These are phyloP conservation scores for Colletotrichum zoysiae DNA, from an alignment of 2,329 filamentous ascomycete species.

Conservation along the genomic window DNA sequence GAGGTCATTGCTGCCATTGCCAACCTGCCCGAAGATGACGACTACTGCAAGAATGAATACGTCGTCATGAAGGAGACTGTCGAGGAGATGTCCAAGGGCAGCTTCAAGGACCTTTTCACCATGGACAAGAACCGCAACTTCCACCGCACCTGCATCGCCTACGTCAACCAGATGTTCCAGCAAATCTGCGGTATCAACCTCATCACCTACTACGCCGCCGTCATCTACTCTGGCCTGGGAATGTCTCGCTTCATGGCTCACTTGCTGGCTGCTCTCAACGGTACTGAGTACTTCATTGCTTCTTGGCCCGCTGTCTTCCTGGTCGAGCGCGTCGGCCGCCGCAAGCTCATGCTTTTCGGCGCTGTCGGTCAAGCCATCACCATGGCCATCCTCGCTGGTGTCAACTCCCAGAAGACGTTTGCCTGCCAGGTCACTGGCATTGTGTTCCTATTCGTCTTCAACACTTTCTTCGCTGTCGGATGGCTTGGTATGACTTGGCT, in stretches of 20 bases:
- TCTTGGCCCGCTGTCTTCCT: slow-evolving; percentile 72
- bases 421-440: slow-evolving; percentile 49
- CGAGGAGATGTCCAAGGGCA: slow-evolving; percentile 68
- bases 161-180: slow-evolving; percentile 69
- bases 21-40: slow-evolving; percentile 59
- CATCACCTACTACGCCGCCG: slow-evolving; percentile 47
- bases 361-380: slow-evolving; percentile 72
- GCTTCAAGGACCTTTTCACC: slow-evolving; percentile 69
- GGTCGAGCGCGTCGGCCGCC: slow-evolving; percentile 75
- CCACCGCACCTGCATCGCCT: slow-evolving; percentile 66
- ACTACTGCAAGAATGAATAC: slow-evolving; percentile 67
- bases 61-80: slow-evolving; percentile 70
- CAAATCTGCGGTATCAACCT: slow-evolving; percentile 52
- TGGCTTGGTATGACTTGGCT: slow-evolving; percentile 74
- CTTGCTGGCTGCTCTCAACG: slow-evolving; percentile 67
- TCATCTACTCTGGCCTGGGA: slow-evolving; percentile 57
- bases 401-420: slow-evolving; percentile 49
- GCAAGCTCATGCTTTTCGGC: slow-evolving; percentile 79
- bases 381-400: slow-evolving; percentile 72
- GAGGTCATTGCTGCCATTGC: slow-evolving; percentile 58
- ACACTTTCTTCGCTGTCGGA: slow-evolving; percentile 70
- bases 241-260: slow-evolving; percentile 68
- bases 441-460: slow-evolving; percentile 72
- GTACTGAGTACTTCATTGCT: slow-evolving; percentile 59
- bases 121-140: slow-evolving; percentile 68